A percentile compares a stretch with the other conserved stretches of the same genome.
Evolutionary conservation across 2,329 filamentous ascomycete genomes (phyloP).

Genomic region (Colletotrichum caudatum): DNA sequence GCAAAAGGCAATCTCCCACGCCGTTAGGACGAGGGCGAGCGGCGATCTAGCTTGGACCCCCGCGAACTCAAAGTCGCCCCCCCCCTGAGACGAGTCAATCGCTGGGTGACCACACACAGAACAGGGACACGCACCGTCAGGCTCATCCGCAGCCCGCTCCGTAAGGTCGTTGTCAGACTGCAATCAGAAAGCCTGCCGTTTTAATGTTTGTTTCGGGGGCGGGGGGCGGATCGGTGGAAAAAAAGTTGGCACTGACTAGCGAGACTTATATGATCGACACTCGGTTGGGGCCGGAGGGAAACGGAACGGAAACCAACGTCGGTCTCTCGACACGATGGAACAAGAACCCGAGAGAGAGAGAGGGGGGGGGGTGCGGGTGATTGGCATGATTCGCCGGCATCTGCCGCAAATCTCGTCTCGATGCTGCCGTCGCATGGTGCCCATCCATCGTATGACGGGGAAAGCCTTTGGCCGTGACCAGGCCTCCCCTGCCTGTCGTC

Average conservation of each 20-base stretch:
- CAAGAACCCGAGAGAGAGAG: too few relatives aligned
- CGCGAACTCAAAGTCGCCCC: background rate
- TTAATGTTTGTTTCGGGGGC: conserved; percentile 11
- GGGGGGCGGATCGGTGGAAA: too few relatives aligned
- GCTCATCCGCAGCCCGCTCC: background rate
- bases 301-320: background rate
- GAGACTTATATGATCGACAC: background rate
- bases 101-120: background rate
- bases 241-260: too few relatives aligned
- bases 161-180: conserved; percentile 27
- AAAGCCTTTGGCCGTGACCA: background rate
- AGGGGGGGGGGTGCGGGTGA: background rate
- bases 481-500: conserved; percentile 28
- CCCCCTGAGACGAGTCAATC: background rate
- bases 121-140: too few relatives aligned
- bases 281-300: background rate
- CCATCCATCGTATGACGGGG: background rate
- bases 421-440: background rate
- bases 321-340: background rate
- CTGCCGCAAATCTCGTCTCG: conserved; percentile 1
- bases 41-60: background rate
- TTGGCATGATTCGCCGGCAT: conserved; percentile 14
- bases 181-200: background rate
- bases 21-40: background rate
- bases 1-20: background rate